A percentile compares a stretch with the other conserved stretches of the same genome.
phyloP scores from a whole-genome alignment of 1,284 basidiomycete genomes.

The Ceratobasidium sp. region DNA sequence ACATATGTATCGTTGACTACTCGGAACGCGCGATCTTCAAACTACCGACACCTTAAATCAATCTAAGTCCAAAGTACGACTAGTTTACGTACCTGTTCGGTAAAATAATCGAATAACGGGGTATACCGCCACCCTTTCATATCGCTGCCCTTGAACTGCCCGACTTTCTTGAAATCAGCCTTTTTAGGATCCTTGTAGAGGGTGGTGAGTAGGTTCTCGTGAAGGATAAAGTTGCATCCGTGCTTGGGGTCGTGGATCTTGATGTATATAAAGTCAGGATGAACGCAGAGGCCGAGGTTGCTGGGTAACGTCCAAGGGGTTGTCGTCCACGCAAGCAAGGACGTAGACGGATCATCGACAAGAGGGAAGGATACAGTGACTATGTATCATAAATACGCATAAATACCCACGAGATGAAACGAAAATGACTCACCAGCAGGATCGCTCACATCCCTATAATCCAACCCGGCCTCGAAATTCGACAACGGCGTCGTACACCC shows the following conservation, averaged over 20 bases:
- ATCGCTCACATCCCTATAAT: slow-evolving; percentile 95
- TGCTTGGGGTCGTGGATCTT: slow-evolving; percentile 95
- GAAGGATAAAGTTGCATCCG: slow-evolving; percentile 91
- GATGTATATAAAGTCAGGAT: slow-evolving; percentile 96
- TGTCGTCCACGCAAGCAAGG: slow-evolving; percentile 97
- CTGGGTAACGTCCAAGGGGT: slow-evolving; percentile 99
- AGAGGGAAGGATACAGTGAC: slow-evolving; percentile 95
- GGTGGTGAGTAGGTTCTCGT: slow-evolving; percentile 88
- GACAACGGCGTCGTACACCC: slow-evolving; percentile 96
- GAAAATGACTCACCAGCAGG: slow-evolving; percentile 76
- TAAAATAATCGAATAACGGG: slow-evolving; percentile 97
- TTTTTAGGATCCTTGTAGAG: slow-evolving; percentile 99
- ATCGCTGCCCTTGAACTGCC: slow-evolving; percentile 87
- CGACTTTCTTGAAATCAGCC: slow-evolving; percentile 94
- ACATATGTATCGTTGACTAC: slow-evolving; percentile 95
- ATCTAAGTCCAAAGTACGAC: too few species aligned
- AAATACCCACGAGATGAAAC: slow-evolving; percentile 12
- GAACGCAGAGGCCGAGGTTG: slow-evolving; percentile 94
- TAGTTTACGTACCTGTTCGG: slow-evolving; percentile 75
- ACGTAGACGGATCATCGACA: slow-evolving; percentile 91
- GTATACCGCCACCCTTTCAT: slow-evolving; percentile 97
- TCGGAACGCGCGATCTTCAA: slow-evolving; percentile 90
- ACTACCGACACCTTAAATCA: slow-evolving; percentile 63
- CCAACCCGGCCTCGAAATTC: slow-evolving; percentile 96
- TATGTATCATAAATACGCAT: slow-evolving; percentile 52